Evolutionary conservation across 2,329 filamentous ascomycete genomes (phyloP).

Genomic region (Ceratocystis destructans): DNA sequence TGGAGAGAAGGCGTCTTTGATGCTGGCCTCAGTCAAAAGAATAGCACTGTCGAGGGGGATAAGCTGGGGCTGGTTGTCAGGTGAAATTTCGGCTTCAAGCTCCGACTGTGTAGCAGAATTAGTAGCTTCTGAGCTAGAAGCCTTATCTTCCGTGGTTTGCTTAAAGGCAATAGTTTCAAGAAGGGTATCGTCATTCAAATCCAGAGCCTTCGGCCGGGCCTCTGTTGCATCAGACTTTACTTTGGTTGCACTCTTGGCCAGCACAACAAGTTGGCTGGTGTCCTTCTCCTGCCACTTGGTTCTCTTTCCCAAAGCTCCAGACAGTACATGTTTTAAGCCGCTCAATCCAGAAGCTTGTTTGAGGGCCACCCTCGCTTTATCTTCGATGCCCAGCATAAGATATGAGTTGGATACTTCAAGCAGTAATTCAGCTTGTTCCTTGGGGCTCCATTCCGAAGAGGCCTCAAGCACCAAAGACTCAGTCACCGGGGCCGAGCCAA

Average conservation of each 20-base stretch:
- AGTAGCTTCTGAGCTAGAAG: slow-evolving; percentile 35
- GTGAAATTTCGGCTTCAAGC: slow-evolving; percentile 49
- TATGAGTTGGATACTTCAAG: slow-evolving; percentile 73
- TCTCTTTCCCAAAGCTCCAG: slow-evolving; percentile 72
- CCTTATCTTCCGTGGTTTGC: slow-evolving; percentile 21
- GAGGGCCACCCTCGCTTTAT: slow-evolving; percentile 58
- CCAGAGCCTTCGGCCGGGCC: slow-evolving; percentile 50
- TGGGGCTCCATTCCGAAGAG: slow-evolving; percentile 30
- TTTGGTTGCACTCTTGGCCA: slow-evolving; percentile 58
- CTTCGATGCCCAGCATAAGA: slow-evolving; percentile 70
- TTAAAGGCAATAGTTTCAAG: slow-evolving; percentile 76
- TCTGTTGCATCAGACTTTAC: neutral
- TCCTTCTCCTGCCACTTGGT: slow-evolving; percentile 69
- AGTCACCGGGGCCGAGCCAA: slow-evolving; percentile 20
- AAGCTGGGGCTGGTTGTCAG: slow-evolving; percentile 69
- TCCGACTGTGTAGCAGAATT: slow-evolving; percentile 23
- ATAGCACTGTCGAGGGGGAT: slow-evolving; percentile 79
- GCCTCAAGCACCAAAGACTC: slow-evolving; percentile 16
- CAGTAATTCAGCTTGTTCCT: slow-evolving; percentile 54
- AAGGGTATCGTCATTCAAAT: slow-evolving; percentile 84
- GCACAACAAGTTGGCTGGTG: slow-evolving; percentile 76
- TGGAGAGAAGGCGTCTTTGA: slow-evolving; percentile 78
- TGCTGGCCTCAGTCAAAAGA: slow-evolving; percentile 70
- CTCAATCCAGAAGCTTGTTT: slow-evolving; percentile 51
- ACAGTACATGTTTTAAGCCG: slow-evolving; percentile 69